Percentiles rank a stretch among this genome's conserved stretches.
phyloP scores from a whole-genome alignment of 2,329 filamentous ascomycete genomes.

The Elsinoe necatrix region DNA sequence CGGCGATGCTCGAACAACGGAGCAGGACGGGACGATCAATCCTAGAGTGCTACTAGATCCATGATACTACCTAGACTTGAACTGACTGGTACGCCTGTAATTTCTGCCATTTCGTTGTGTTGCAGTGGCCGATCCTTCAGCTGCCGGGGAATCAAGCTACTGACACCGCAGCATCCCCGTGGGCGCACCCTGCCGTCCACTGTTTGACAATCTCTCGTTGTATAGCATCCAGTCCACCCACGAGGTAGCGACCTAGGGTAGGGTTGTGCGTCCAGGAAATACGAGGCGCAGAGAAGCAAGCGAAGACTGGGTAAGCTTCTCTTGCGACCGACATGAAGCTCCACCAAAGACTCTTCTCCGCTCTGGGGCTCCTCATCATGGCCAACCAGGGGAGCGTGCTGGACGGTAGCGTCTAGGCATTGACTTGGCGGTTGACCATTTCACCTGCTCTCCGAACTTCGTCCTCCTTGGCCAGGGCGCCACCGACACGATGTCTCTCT shows the following conservation, averaged over 20 bases:
- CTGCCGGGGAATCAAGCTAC: neutral
- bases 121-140: conserved; percentile 4
- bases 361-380: neutral
- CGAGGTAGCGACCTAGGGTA: neutral
- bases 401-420: conserved; percentile 2
- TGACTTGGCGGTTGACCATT: conserved; percentile 3
- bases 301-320: conserved; percentile 13
- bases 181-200: neutral
- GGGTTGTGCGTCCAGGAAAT: neutral
- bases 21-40: conserved; percentile 8
- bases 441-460: neutral
- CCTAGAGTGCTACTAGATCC: neutral
- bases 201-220: neutral
- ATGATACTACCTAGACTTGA: neutral
- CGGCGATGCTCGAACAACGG: neutral
- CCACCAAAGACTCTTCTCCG: conserved; percentile 12
- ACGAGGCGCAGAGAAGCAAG: conserved; percentile 9
- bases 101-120: neutral
- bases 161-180: neutral
- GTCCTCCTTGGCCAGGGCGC: conserved; percentile 8
- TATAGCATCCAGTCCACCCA: neutral
- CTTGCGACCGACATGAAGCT: conserved; percentile 5
- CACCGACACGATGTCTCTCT: conserved; percentile 2
- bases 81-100: neutral
- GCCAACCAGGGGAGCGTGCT: neutral